Conservation (phyloP, 306 rosid species). For the Trifolium fragiferum region DNA sequence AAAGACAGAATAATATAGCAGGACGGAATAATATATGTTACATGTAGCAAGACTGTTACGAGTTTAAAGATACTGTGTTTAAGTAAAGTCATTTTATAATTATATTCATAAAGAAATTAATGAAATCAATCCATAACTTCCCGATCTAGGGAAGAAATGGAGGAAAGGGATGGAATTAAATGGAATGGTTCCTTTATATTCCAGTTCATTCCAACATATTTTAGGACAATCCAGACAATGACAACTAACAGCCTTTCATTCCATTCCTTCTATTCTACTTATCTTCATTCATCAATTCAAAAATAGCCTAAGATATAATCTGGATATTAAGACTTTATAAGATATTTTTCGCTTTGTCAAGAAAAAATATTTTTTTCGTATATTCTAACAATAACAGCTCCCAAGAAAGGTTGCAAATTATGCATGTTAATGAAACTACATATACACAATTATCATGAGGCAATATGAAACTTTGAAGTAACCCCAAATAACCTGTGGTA, state of each 20-base stretch:
- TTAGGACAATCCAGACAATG: constrained; percentile 13
- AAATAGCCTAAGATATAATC: constrained; percentile 15
- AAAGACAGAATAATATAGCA: too few relatives aligned
- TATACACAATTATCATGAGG: constrained; percentile 15
- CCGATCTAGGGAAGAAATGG: background rate
- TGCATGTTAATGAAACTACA: background rate
- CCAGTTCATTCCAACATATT: background rate
- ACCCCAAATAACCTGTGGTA: constrained; percentile 79
- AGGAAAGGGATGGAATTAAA: constrained; percentile 6
- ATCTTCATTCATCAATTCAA: constrained; percentile 16
- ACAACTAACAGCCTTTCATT: background rate
- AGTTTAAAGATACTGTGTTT: background rate
- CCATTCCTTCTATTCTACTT: background rate
- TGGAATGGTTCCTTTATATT: constrained; percentile 1
- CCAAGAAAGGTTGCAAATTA: constrained; percentile 21
- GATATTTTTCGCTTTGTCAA: background rate
- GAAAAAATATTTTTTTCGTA: background rate
- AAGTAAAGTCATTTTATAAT: background rate
- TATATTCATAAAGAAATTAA: background rate
- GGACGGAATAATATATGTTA: too few relatives aligned
- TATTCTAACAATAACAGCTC: constrained; percentile 14
- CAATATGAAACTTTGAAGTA: constrained; percentile 23
- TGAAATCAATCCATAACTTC: background rate
- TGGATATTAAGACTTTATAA: background rate
- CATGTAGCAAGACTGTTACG: too few relatives aligned